A percentile compares a stretch with the other conserved stretches of the same genome.
phyloP scores from a whole-genome alignment of 768 basidiomycete genomes.

The Podaxis sp. region DNA sequence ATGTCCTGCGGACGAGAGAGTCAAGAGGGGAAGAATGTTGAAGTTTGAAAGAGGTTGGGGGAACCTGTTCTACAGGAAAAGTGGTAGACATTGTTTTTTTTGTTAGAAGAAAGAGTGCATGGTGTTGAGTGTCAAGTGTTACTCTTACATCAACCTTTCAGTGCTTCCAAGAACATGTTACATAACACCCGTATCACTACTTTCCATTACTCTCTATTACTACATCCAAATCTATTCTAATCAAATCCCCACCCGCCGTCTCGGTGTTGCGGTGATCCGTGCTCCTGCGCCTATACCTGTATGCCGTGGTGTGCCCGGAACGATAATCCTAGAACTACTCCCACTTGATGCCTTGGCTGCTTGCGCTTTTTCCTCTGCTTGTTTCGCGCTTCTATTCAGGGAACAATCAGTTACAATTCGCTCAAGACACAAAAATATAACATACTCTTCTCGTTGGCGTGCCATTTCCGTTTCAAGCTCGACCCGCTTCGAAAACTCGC shows the following conservation, averaged over 20 bases:
- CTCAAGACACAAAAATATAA: slow-evolving; percentile 18
- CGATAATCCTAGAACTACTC: slow-evolving; percentile 62
- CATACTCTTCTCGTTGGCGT: slow-evolving; percentile 74
- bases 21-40: slow-evolving; percentile 56
- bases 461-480: slow-evolving; percentile 94
- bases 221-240: slow-evolving; percentile 2
- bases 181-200: slow-evolving; percentile 13
- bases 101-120: background rate
- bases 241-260: slow-evolving; percentile 69
- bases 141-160: background rate
- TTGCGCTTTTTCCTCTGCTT: slow-evolving; percentile 60
- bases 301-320: slow-evolving; percentile 81
- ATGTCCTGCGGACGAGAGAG: slow-evolving; percentile 53
- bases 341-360: slow-evolving; percentile 56
- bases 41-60: slow-evolving; percentile 27
- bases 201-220: slow-evolving; percentile 7
- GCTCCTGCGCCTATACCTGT: slow-evolving; percentile 63
- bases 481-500: slow-evolving; percentile 89
- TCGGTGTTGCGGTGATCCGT: slow-evolving; percentile 73
- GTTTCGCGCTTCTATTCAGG: slow-evolving; percentile 34
- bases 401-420: background rate
- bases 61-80: background rate
- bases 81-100: slow-evolving; percentile 6
- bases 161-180: background rate
- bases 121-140: background rate